These are phyloP conservation scores for Scedosporium apiospermum DNA, from an alignment of 2,329 filamentous ascomycete genomes.

Conservation along the genomic window DNA sequence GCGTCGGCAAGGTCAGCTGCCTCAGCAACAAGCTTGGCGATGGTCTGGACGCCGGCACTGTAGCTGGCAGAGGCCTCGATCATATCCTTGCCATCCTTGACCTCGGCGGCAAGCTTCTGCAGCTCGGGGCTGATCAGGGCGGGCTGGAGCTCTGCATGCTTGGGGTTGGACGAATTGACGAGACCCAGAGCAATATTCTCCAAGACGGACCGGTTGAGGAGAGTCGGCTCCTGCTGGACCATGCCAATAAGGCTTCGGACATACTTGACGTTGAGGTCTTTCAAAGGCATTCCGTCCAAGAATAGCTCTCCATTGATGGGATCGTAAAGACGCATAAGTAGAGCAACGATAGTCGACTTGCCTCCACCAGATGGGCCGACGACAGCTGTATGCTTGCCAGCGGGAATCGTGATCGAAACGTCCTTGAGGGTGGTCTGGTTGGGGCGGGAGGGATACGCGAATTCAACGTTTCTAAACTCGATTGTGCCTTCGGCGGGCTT, in stretches of 20 bases:
- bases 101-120: conserved; percentile 37
- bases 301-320: conserved; percentile 36
- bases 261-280: conserved; percentile 34
- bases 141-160: conserved; percentile 29
- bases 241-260: conserved; percentile 32
- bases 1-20: conserved; percentile 52
- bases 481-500: conserved; percentile 26
- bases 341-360: conserved; percentile 45
- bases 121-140: conserved; percentile 40
- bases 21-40: conserved; percentile 38
- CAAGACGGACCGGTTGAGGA: conserved; percentile 35
- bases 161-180: conserved; percentile 30
- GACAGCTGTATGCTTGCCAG: conserved; percentile 42
- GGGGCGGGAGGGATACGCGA: conserved; percentile 34
- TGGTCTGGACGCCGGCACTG: conserved; percentile 34
- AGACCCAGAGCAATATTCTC: conserved; percentile 43
- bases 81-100: conserved; percentile 41
- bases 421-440: conserved; percentile 30
- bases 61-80: conserved; percentile 30
- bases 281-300: conserved; percentile 38
- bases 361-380: conserved; percentile 50
- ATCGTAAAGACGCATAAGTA: conserved; percentile 49
- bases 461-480: conserved; percentile 31
- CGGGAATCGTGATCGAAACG: conserved; percentile 36
- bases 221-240: conserved; percentile 35